phyloP scores from a whole-genome alignment of 306 rosid species.

The Casuarina glauca region DNA sequence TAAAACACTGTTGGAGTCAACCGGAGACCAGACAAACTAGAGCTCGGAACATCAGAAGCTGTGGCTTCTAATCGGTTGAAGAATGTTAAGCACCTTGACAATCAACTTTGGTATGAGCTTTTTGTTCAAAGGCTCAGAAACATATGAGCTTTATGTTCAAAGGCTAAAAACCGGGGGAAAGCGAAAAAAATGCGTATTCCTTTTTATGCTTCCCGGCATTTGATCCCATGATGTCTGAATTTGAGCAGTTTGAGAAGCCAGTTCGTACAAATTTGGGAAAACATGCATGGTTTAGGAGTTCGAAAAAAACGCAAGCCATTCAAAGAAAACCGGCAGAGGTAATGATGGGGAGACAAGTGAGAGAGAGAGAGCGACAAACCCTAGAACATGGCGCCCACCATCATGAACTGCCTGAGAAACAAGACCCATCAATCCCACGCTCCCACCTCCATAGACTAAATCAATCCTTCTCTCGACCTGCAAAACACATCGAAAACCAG shows the following conservation, averaged over 20 bases:
- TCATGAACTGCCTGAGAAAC: constrained; percentile 99
- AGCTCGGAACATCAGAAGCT: not conserved
- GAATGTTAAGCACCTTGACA: not conserved
- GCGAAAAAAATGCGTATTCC: constrained; percentile 17
- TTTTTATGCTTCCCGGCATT: constrained; percentile 25
- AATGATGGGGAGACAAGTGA: constrained; percentile 9
- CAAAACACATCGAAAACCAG: constrained; percentile 42
- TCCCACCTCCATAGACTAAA: constrained; percentile 99
- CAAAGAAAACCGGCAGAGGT: constrained; percentile 8
- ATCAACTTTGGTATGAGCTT: not conserved
- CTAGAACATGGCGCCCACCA: constrained; percentile 99
- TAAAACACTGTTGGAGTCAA: constrained; percentile 23
- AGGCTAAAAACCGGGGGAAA: not conserved
- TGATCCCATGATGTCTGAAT: constrained; percentile 44
- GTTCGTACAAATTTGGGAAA: constrained; percentile 31
- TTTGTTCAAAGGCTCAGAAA: not conserved
- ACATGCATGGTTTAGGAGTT: constrained; percentile 32
- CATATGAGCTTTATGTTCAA: not conserved
- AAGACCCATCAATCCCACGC: constrained; percentile 99
- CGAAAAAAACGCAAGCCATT: constrained; percentile 15
- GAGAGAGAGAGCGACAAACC: constrained; percentile 56
- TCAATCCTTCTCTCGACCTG: constrained; percentile 97
- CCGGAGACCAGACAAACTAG: constrained; percentile 3
- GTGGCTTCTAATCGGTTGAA: not conserved
- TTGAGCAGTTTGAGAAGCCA: constrained; percentile 13